Evolutionary conservation across 169 alveolate species (phyloP), one percentile per base, ranked within the genome.

Genomic region (Plasmodium yoelii): DNA sequence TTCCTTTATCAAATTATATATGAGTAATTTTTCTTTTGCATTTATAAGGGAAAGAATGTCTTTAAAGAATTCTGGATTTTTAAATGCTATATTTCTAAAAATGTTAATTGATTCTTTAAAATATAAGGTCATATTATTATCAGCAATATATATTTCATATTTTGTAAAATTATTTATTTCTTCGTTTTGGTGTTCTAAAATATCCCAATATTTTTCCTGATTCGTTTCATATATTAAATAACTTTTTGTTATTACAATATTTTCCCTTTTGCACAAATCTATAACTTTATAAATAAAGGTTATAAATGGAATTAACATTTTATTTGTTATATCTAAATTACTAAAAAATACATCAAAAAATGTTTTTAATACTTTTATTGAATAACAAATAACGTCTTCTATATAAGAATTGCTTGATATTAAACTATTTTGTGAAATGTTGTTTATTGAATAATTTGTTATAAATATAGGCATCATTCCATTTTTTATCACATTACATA

Each of bases 21-120:
- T 56, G 12, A 86, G 28, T 19, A 86, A 26, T n/a, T 86, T 86
- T 39, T 86, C 87, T 18, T 86, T 75, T 9, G 51, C 67, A 49
- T 44, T 63, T n/a, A 86, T 46, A 22, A 61, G 55, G 18, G 63
- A n/a, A 26, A 86, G 51, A 10, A 86, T 60, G 10, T 68, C 28
- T 65, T 86, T 86, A 70, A 86, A 86, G 13, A 86, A 28, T 2
- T 46, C 13, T 22, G 91, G 39, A 24, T 86, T 86, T 42, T 86
- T 68, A 86, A 86, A 86, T 0, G 91, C 91, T n/a, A 86, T n/a
- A 70, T 70, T 86, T 86, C 69, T 86, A 46, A 86, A 86, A 28
- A 86, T 53, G 19, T 86, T 59, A 26, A 51, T 71, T 9, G 53
- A 57, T n/a, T 86, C 91, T 70, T 68, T 61, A 53, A 86, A 86